phyloP scores from a whole-genome alignment of 495 filamentous ascomycete genomes.

The Trichoderma asperelloides region DNA sequence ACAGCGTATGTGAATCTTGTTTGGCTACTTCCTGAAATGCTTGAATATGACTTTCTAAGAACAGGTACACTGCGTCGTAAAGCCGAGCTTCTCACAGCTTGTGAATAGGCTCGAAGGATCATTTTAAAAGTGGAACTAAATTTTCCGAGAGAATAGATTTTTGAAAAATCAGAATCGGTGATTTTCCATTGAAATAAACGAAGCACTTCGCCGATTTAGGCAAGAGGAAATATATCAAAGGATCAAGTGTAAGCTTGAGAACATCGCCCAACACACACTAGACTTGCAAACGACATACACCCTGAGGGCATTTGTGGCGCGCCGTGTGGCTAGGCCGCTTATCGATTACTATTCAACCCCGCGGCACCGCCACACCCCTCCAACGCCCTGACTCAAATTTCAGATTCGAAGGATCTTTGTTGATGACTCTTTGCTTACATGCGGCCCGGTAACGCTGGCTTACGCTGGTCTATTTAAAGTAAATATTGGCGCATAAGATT shows the following conservation, averaged over 20 bases:
- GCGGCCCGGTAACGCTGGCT: too few relatives aligned
- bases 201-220: too few relatives aligned
- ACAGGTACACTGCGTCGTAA: not conserved
- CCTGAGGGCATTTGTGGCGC: not conserved
- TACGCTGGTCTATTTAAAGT: not conserved
- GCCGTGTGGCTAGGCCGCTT: not conserved
- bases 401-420: not conserved
- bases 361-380: slow-evolving; percentile 6
- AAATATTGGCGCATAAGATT: slow-evolving; percentile 2
- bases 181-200: not conserved
- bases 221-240: too few relatives aligned
- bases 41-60: not conserved
- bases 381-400: not conserved
- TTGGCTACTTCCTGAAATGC: not conserved
- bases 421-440: not conserved
- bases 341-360: not conserved
- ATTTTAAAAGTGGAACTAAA: not conserved
- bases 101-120: not conserved
- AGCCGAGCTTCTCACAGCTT: not conserved
- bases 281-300: not conserved
- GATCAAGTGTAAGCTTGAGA: not conserved
- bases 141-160: not conserved
- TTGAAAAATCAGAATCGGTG: not conserved
- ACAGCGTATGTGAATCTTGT: slow-evolving; percentile 1
- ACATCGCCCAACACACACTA: not conserved